These are phyloP conservation scores for Penicillium herquei DNA, from an alignment of 495 filamentous ascomycete species.

Conservation along the genomic window DNA sequence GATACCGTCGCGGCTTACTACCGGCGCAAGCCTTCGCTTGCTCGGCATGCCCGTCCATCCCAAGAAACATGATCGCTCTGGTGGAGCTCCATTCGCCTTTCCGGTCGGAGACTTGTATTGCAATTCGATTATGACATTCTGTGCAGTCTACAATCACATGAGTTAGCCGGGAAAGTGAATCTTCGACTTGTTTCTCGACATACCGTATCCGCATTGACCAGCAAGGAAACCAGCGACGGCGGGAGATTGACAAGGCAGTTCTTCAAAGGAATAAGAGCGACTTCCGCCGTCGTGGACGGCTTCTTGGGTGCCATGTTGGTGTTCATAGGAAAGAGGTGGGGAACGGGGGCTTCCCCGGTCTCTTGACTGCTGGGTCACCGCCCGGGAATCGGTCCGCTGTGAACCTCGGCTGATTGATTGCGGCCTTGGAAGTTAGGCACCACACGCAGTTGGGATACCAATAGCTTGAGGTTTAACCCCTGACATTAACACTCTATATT, in stretches of 20 bases:
- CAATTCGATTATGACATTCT: conserved; percentile 95
- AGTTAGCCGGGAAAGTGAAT: conserved; percentile 13
- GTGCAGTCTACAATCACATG: conserved; percentile 60
- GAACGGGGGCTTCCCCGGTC: conserved; percentile 9
- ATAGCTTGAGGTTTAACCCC: background rate
- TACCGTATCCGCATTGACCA: conserved; percentile 87
- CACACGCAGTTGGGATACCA: background rate
- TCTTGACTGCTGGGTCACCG: background rate
- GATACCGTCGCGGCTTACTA: conserved; percentile 72
- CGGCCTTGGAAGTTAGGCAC: background rate
- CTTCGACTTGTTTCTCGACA: conserved; percentile 26
- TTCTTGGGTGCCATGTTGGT: conserved; percentile 63
- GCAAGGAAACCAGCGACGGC: conserved; percentile 72
- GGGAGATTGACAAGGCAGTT: conserved; percentile 95
- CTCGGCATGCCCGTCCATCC: conserved; percentile 98
- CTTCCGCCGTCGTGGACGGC: conserved; percentile 68
- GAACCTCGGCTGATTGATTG: conserved; percentile 1
- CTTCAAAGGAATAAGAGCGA: conserved; percentile 79
- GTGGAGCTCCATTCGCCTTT: conserved; percentile 42
- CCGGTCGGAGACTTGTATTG: conserved; percentile 54
- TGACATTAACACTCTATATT: too few species aligned
- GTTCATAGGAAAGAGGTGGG: conserved; percentile 10
- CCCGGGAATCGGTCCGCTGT: conserved; percentile 1
- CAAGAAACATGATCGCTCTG: conserved; percentile 70
- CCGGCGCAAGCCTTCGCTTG: conserved; percentile 71